Percentiles rank a stretch among this genome's conserved stretches.
Conservation (phyloP, 306 rosid genomes). For the Glycine latifolia region DNA sequence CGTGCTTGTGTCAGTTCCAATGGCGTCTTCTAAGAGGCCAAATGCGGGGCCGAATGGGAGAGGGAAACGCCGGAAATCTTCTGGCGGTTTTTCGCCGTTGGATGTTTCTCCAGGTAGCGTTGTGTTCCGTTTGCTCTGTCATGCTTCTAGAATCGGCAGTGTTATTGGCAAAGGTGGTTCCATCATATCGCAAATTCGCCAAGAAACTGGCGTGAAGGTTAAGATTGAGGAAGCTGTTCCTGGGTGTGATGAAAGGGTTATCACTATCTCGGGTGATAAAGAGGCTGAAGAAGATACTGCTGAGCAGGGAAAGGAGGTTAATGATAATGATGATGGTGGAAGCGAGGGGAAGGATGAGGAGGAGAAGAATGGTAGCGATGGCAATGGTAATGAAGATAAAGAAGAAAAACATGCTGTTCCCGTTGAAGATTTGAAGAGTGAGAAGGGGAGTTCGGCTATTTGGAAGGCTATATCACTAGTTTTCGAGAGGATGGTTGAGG, state of each 20-base stretch:
- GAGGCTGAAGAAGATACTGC: slow-evolving; percentile 56
- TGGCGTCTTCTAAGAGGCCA: slow-evolving; percentile 79
- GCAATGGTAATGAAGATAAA: slow-evolving; percentile 45
- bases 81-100: slow-evolving; percentile 45
- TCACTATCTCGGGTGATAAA: slow-evolving; percentile 59
- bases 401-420: slow-evolving; percentile 56
- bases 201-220: slow-evolving; percentile 69
- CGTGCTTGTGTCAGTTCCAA: slow-evolving; percentile 60
- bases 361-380: slow-evolving; percentile 35
- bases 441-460: slow-evolving; percentile 55
- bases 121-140: slow-evolving; percentile 74
- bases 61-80: slow-evolving; percentile 71
- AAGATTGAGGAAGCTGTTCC: slow-evolving; percentile 74
- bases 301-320: slow-evolving; percentile 58
- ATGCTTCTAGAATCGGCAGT: slow-evolving; percentile 59
- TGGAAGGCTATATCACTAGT: slow-evolving; percentile 71
- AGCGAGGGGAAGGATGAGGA: slow-evolving; percentile 50
- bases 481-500: slow-evolving; percentile 72
- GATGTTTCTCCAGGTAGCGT: slow-evolving; percentile 51
- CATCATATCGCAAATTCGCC: slow-evolving; percentile 64
- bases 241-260: slow-evolving; percentile 82
- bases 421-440: slow-evolving; percentile 42
- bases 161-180: slow-evolving; percentile 76
- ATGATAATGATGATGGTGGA: slow-evolving; percentile 50
- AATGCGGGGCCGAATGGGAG: slow-evolving; percentile 64